Evolutionary conservation across 176 grass and related monocot genomes (phyloP).

Genomic region (Zea mays): DNA sequence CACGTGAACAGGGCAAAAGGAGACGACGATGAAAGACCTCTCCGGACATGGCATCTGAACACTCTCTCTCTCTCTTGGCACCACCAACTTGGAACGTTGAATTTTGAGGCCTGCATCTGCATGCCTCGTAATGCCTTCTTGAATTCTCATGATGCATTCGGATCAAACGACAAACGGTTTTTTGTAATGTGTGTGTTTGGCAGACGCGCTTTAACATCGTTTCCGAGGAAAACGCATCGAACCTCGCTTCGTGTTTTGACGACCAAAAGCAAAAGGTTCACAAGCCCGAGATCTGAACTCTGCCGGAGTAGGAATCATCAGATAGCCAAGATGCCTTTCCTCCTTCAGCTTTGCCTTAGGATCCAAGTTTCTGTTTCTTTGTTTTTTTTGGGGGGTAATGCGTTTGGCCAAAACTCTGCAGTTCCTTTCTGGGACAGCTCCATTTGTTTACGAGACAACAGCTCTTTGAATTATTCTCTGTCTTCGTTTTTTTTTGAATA

Average conservation of each 20-base stretch:
- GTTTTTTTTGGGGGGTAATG: background rate
- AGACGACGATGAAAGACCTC: conserved; percentile 11
- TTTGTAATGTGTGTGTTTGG: conserved; percentile 37
- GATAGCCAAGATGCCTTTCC: background rate
- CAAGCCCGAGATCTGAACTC: conserved; percentile 7
- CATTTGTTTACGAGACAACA: background rate
- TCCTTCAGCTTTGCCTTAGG: conserved; percentile 19
- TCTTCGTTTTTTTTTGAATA: conserved; percentile 15
- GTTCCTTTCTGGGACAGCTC: conserved; percentile 26
- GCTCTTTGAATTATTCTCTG: conserved; percentile 34
- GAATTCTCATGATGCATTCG: conserved; percentile 2
- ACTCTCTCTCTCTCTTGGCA: background rate
- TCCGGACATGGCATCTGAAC: background rate
- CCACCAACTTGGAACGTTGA: conserved; percentile 36
- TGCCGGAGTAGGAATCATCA: background rate
- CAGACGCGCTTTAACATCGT: conserved; percentile 32
- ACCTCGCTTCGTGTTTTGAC: conserved; percentile 43
- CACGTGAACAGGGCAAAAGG: conserved; percentile 23
- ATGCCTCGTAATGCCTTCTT: background rate
- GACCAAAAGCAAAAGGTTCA: conserved; percentile 47
- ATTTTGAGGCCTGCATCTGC: conserved; percentile 20
- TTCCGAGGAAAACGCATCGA: background rate
- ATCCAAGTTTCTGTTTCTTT: conserved; percentile 4
- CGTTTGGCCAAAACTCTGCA: conserved; percentile 29
- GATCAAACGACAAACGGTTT: conserved; percentile 1